Conservation (phyloP, 208 protist genomes). For the Leishmania mexicana region DNA sequence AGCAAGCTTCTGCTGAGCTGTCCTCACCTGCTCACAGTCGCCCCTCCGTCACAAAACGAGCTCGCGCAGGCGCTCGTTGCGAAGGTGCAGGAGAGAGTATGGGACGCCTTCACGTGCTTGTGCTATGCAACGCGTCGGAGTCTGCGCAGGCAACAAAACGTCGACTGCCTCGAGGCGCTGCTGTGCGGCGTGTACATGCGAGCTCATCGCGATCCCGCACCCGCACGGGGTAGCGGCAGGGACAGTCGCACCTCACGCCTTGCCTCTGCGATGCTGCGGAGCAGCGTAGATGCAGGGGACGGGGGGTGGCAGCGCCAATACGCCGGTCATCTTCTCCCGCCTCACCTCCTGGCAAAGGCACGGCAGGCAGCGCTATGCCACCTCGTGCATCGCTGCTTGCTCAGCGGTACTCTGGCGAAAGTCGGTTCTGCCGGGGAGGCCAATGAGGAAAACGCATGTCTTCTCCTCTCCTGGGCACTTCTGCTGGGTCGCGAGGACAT, state of each 20-base stretch:
- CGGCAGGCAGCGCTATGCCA: slow-evolving; percentile 24
- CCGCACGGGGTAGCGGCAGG: not conserved
- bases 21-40: not conserved
- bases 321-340: no score
- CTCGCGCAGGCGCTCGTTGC: not conserved
- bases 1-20: slow-evolving; percentile 16
- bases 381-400: slow-evolving; percentile 27
- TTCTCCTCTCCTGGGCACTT: slow-evolving; percentile 25
- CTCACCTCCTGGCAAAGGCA: not conserved
- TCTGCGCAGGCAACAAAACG: slow-evolving; percentile 27
- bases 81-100: slow-evolving; percentile 1
- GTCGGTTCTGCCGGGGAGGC: not conserved
- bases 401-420: not conserved
- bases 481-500: slow-evolving; percentile 12
- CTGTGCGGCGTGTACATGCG: slow-evolving; percentile 26
- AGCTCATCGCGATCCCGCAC: no score
- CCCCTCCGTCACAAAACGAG: not conserved
- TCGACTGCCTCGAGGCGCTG: slow-evolving; percentile 29
- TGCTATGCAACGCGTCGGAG: slow-evolving; percentile 36
- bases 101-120: slow-evolving; percentile 18
- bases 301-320: not conserved
- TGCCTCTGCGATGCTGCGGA: not conserved
- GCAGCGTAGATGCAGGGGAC: not conserved
- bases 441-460: not conserved
- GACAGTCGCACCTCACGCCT: not conserved